These are phyloP conservation scores for Hirsutella minnesotensis DNA, from an alignment of 2,329 filamentous ascomycete genomes.

Conservation along the genomic window DNA sequence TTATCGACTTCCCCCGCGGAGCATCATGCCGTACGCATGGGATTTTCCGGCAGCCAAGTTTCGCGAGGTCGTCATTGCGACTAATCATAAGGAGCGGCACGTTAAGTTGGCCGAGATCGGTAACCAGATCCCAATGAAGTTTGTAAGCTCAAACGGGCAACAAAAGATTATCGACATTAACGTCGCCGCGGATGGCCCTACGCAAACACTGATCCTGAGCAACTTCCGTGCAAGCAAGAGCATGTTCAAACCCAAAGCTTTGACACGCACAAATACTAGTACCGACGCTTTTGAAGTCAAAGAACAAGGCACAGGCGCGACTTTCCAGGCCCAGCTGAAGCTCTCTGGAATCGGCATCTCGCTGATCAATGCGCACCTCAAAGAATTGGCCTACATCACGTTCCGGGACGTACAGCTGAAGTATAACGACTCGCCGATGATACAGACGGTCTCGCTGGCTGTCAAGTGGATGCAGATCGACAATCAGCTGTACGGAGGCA, in stretches of 20 bases:
- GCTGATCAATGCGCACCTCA: conserved; percentile 82
- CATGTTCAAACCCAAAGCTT: conserved; percentile 57
- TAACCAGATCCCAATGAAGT: conserved; percentile 88
- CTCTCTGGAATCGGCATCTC: conserved; percentile 88
- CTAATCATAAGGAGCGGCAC: conserved; percentile 53
- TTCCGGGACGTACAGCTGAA: conserved; percentile 84
- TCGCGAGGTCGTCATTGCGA: conserved; percentile 71
- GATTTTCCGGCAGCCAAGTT: conserved; percentile 97
- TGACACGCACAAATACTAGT: conserved; percentile 34
- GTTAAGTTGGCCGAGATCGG: conserved; percentile 95
- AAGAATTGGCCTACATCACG: conserved; percentile 86
- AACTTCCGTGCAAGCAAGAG: conserved; percentile 92
- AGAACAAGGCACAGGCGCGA: conserved; percentile 75
- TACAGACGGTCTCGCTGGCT: conserved; percentile 80
- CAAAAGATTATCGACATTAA: conserved; percentile 94
- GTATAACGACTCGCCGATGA: conserved; percentile 84
- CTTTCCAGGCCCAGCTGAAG: conserved; percentile 78
- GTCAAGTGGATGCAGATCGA: conserved; percentile 99
- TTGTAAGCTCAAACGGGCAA: conserved; percentile 53
- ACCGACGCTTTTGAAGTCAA: conserved; percentile 77
- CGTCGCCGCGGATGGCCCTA: conserved; percentile 88
- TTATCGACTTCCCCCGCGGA: conserved; percentile 83
- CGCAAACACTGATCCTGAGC: conserved; percentile 84
- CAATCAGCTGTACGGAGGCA: conserved; percentile 94
- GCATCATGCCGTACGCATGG: conserved; percentile 99